phyloP scores from a whole-genome alignment of 306 rosid species.

The Comarum palustre region DNA sequence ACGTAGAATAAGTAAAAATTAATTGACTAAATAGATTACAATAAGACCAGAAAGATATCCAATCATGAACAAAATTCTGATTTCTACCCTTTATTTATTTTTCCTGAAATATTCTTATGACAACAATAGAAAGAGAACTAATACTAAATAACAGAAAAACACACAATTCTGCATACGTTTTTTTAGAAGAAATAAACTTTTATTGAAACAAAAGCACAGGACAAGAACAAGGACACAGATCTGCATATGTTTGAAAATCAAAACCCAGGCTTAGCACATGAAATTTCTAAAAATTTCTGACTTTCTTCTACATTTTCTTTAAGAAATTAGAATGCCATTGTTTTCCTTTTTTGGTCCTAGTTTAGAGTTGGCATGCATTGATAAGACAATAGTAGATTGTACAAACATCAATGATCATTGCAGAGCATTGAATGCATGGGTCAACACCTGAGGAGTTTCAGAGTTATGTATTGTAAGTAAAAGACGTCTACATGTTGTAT shows the following conservation, averaged over 20 bases:
- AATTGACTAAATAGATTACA: background rate
- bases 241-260: background rate
- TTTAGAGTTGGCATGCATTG: background rate
- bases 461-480: background rate
- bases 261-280: background rate
- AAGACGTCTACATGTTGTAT: background rate
- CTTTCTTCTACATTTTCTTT: background rate
- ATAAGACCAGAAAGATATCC: slow-evolving; percentile 1
- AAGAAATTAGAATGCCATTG: background rate
- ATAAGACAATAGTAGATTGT: background rate
- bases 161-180: background rate
- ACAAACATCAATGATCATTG: background rate
- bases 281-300: background rate
- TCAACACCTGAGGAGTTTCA: background rate
- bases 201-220: too few species aligned
- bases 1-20: background rate
- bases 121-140: background rate
- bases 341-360: background rate
- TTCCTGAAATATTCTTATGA: background rate
- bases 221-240: too few species aligned
- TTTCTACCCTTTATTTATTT: background rate
- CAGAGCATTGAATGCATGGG: background rate
- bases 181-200: too few species aligned
- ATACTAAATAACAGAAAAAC: background rate
- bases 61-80: background rate